These are phyloP conservation scores for Stemphylium beticola DNA, from an alignment of 2,329 filamentous ascomycete species.

Conservation along the genomic window DNA sequence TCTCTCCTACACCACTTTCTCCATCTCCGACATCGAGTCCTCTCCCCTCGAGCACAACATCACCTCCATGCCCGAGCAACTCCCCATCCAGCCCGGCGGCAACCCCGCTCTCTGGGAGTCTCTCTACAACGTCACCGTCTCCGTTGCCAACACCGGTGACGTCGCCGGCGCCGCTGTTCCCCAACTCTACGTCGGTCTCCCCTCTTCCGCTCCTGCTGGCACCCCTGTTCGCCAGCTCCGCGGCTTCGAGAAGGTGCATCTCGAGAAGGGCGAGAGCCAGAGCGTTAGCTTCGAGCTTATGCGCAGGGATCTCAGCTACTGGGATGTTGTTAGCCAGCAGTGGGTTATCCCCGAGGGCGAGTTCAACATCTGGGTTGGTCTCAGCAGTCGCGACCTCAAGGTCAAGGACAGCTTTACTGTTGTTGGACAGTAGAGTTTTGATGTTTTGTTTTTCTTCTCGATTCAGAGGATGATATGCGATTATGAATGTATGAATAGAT, in stretches of 20 bases:
- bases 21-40: slow-evolving; percentile 69
- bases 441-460: background rate
- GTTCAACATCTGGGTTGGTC: slow-evolving; percentile 36
- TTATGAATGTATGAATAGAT: slow-evolving; percentile 3
- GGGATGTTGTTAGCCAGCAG: slow-evolving; percentile 77
- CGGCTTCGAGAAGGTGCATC: slow-evolving; percentile 60
- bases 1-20: slow-evolving; percentile 76
- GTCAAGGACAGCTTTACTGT: slow-evolving; percentile 28
- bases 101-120: slow-evolving; percentile 67
- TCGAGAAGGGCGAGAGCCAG: slow-evolving; percentile 64
- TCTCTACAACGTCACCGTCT: slow-evolving; percentile 69
- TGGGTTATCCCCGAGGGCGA: slow-evolving; percentile 68
- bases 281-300: slow-evolving; percentile 73
- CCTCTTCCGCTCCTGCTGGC: slow-evolving; percentile 62
- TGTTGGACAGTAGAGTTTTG: slow-evolving; percentile 7
- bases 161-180: slow-evolving; percentile 59
- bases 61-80: slow-evolving; percentile 59
- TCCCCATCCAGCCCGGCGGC: slow-evolving; percentile 52
- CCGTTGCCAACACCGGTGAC: slow-evolving; percentile 72
- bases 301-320: slow-evolving; percentile 83
- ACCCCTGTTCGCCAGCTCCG: slow-evolving; percentile 57
- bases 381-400: slow-evolving; percentile 37
- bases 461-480: background rate
- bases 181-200: slow-evolving; percentile 63
- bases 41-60: slow-evolving; percentile 62